These are phyloP conservation scores for Ceratobasidium sp. DNA, from an alignment of 1,284 basidiomycete genomes.

Conservation along the genomic window DNA sequence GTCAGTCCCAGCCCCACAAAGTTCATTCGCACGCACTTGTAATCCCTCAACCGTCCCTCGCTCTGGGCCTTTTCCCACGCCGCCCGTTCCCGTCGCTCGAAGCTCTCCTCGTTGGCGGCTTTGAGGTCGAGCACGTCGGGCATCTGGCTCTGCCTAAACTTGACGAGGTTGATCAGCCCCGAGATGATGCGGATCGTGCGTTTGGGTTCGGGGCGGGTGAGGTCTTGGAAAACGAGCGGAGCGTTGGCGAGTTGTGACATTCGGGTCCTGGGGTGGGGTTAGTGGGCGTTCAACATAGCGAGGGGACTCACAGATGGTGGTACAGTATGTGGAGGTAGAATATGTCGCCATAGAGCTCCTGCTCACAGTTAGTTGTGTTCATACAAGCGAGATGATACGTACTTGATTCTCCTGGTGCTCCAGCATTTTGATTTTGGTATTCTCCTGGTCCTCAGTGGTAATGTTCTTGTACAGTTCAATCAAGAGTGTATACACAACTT, in stretches of 20 bases:
- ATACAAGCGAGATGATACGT: not conserved
- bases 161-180: slow-evolving; percentile 33
- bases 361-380: not conserved
- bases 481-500: slow-evolving; percentile 16
- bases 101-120: slow-evolving; percentile 21
- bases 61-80: slow-evolving; percentile 22
- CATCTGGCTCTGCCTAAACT: slow-evolving; percentile 33
- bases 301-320: slow-evolving; percentile 5
- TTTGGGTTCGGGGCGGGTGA: slow-evolving; percentile 20
- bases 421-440: slow-evolving; percentile 18
- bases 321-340: slow-evolving; percentile 33
- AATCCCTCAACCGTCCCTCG: slow-evolving; percentile 29
- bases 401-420: slow-evolving; percentile 32
- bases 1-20: not conserved
- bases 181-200: slow-evolving; percentile 33
- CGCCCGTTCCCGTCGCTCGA: slow-evolving; percentile 18
- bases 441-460: slow-evolving; percentile 19
- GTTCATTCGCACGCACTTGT: slow-evolving; percentile 18
- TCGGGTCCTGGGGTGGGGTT: not conserved
- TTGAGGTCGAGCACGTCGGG: slow-evolving; percentile 21
- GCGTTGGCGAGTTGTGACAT: slow-evolving; percentile 30
- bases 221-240: slow-evolving; percentile 23
- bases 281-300: not conserved
- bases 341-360: slow-evolving; percentile 31
- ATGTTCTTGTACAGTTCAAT: slow-evolving; percentile 30